Evolutionary conservation across 768 basidiomycete genomes (phyloP), one percentile per base, ranked within the genome.

Genomic region (Pulveroboletus sp.): DNA sequence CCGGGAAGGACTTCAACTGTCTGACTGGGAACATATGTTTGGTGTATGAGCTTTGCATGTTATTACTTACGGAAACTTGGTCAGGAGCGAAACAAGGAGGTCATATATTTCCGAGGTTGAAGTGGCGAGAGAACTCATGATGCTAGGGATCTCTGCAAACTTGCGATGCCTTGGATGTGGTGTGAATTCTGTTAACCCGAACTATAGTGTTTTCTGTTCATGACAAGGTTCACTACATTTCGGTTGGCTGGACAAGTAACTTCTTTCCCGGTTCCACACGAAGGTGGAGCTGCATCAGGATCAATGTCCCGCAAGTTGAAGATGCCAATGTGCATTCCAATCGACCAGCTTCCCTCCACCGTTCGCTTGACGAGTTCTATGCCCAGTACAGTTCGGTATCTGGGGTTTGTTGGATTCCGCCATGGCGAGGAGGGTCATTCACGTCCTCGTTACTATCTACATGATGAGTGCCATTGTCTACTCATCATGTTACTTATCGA

Each of bases 1-100:
- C 83, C 84, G 15, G 85, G 83, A 31, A 86, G 63, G 47, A 87
- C 74, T 63, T 86, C 85, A 17, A 84, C 63, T 1, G 84, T 79
- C 43, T 58, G 47, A 36, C 65, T 67, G 33, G 32, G 45, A 48
- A 43, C 17, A 33, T 38, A 15, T 8, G 39, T 39, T 49, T 14
- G 11, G 39, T 13, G 15, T 13, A 27, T 37, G 33, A 9, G 27
- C 21, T 41, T n/a, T 14, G 18, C 3, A 21, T 18, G 37, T 11
- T 13, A 13, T 35, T 4, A 66, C 65, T 67, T 48, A 66, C 65
- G 65, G 67, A 43, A 39, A 53, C 50, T 40, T 57, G 39, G 38
- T n/a, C 4, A 67, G 43, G 24, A 69, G 53, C 1, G 60, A 60
- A 39, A 49, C 47, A n/a, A 66, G 65, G 17, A 56, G 57, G 14